Evolutionary conservation across 1,284 basidiomycete genomes (phyloP).

Genomic region (Ceratobasidium sp.): DNA sequence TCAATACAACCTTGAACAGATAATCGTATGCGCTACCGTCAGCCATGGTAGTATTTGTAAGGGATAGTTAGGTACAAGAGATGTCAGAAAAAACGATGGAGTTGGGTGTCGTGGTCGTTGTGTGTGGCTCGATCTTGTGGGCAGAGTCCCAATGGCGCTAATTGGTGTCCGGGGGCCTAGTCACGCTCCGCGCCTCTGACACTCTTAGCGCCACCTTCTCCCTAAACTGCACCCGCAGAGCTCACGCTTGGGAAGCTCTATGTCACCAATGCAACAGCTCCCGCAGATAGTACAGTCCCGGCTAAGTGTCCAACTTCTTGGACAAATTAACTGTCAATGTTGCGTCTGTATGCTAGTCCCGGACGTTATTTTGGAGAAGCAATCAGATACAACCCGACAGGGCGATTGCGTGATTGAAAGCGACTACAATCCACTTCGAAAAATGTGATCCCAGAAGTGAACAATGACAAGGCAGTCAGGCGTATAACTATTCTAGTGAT

Average conservation of each 20-base stretch:
- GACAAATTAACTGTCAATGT: too few species aligned
- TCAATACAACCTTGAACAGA: conserved; percentile 98
- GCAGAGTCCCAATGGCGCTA: conserved; percentile 30
- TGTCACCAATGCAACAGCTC: not conserved
- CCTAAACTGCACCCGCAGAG: not conserved
- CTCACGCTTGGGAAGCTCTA: not conserved
- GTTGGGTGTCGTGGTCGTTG: conserved; percentile 17
- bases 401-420: too few species aligned
- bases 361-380: too few species aligned
- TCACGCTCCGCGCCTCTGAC: not conserved
- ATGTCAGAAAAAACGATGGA: conserved; percentile 20
- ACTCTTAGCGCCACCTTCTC: not conserved
- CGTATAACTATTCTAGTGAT: too few species aligned
- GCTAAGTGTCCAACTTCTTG: too few species aligned
- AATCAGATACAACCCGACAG: too few species aligned
- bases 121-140: conserved; percentile 36
- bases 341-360: too few species aligned
- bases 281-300: too few species aligned
- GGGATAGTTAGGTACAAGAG: not conserved
- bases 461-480: too few species aligned
- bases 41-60: conserved; percentile 67
- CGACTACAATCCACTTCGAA: too few species aligned
- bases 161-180: conserved; percentile 18
- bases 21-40: conserved; percentile 95
- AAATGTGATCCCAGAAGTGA: too few species aligned